Percentiles rank a stretch among this genome's conserved stretches.
These are phyloP conservation scores for Fragosphaeria purpurea DNA, from an alignment of 2,329 filamentous ascomycete genomes.

Conservation along the genomic window DNA sequence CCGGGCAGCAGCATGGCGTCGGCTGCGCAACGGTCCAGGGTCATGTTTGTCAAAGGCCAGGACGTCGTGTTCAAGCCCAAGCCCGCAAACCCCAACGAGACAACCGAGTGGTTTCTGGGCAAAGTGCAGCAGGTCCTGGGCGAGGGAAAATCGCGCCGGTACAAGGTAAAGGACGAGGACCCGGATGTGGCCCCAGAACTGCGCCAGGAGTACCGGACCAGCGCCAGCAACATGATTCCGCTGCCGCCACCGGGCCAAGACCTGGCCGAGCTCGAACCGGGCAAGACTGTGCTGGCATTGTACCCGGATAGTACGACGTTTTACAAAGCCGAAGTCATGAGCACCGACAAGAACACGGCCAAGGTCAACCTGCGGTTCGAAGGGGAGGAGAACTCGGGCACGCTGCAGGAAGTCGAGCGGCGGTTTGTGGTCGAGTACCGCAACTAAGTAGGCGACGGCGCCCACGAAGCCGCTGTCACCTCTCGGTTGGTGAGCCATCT, in stretches of 20 bases:
- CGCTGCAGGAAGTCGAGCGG: slow-evolving; percentile 64
- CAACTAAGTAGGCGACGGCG: slow-evolving; percentile 7
- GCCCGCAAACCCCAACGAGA: slow-evolving; percentile 34
- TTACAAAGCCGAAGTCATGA: slow-evolving; percentile 74
- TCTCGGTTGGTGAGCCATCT: no score
- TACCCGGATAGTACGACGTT: slow-evolving; percentile 82
- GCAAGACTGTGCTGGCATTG: slow-evolving; percentile 64
- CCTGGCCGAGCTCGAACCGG: slow-evolving; percentile 52
- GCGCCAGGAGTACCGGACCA: slow-evolving; percentile 59
- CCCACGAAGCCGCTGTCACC: no score
- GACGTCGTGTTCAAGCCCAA: slow-evolving; percentile 59
- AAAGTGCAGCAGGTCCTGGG: slow-evolving; percentile 66
- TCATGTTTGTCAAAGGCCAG: slow-evolving; percentile 51
- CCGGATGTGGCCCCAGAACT: slow-evolving; percentile 55
- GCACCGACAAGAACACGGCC: slow-evolving; percentile 42
- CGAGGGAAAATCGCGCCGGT: slow-evolving; percentile 67
- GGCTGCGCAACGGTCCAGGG: slow-evolving; percentile 35
- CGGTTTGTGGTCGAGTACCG: slow-evolving; percentile 69
- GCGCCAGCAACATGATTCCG: slow-evolving; percentile 65
- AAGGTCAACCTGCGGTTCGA: slow-evolving; percentile 65
- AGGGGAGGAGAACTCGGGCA: slow-evolving; percentile 64
- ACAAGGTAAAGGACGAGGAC: slow-evolving; percentile 72
- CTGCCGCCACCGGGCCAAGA: slow-evolving; percentile 51
- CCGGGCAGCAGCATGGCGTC: slow-evolving; percentile 21
- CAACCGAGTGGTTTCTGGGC: slow-evolving; percentile 62